phyloP scores from a whole-genome alignment of 2,329 filamentous ascomycete species.

The Biscogniauxia sp. region DNA sequence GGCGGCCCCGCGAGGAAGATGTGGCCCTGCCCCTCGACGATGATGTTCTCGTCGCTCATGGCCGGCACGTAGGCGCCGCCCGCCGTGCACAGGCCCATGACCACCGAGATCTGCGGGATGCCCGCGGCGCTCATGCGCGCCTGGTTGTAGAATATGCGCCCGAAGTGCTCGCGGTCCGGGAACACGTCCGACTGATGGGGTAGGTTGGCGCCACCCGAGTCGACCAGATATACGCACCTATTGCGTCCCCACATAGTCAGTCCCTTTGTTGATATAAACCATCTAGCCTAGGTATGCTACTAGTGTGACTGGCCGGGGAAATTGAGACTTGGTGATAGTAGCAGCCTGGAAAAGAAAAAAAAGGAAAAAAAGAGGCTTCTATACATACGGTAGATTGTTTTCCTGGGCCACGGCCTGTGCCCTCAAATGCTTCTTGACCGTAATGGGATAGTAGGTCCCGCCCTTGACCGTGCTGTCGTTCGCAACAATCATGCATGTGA shows the following conservation, averaged over 20 bases:
- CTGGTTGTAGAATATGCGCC: conserved; percentile 97
- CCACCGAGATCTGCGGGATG: conserved; percentile 90
- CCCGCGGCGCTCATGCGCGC: conserved; percentile 85
- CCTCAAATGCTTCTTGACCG: conserved; percentile 93
- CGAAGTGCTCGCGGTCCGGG: conserved; percentile 91
- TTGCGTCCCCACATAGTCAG: conserved; percentile 4
- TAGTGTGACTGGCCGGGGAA: no score
- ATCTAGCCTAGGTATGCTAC: no score
- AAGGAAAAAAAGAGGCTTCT: not conserved
- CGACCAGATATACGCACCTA: conserved; percentile 90
- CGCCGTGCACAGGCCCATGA: conserved; percentile 96
- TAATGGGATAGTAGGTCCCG: conserved; percentile 95
- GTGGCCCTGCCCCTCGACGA: conserved; percentile 92
- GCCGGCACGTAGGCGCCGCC: conserved; percentile 94
- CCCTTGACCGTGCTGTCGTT: conserved; percentile 98
- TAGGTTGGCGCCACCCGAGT: conserved; percentile 92
- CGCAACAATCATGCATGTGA: conserved; percentile 88
- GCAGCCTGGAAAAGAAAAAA: no score
- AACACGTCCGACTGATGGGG: conserved; percentile 96
- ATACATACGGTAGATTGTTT: conserved; percentile 66
- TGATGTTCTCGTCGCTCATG: conserved; percentile 97
- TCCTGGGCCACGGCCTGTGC: conserved; percentile 89
- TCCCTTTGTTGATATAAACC: no score
- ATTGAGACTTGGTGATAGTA: no score
- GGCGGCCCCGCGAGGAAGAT: conserved; percentile 96